phyloP scores from a whole-genome alignment of 345 rosid species.

The Physaria fendleri region DNA sequence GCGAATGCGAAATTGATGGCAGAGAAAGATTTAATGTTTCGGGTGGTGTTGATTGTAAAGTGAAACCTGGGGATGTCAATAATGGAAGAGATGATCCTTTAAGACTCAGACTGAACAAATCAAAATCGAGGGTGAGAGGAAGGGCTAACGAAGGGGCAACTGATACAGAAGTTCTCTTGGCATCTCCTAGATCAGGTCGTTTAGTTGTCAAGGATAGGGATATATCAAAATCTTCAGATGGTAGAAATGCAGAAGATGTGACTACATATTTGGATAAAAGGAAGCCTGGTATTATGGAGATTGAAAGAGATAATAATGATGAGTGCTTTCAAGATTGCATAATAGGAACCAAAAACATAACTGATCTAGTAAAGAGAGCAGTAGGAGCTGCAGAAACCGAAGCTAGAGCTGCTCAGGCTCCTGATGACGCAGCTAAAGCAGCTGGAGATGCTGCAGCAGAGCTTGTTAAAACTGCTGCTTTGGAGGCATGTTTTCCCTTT shows the following conservation, averaged over 20 bases:
- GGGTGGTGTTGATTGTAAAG: slow-evolving; percentile 44
- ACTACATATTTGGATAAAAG: slow-evolving; percentile 38
- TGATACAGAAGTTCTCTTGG: slow-evolving; percentile 59
- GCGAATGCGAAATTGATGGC: slow-evolving; percentile 41
- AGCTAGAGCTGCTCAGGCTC: slow-evolving; percentile 86
- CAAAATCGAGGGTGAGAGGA: slow-evolving; percentile 68
- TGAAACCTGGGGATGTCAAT: slow-evolving; percentile 61
- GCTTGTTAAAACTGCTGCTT: slow-evolving; percentile 86
- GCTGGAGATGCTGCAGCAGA: slow-evolving; percentile 96
- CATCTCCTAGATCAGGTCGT: too few relatives aligned
- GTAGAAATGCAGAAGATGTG: slow-evolving; percentile 45
- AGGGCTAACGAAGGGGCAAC: slow-evolving; percentile 48
- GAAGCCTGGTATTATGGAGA: slow-evolving; percentile 34
- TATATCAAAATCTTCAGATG: too few relatives aligned
- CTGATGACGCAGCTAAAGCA: slow-evolving; percentile 81
- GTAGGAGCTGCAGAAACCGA: slow-evolving; percentile 93
- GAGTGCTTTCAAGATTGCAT: slow-evolving; percentile 74
- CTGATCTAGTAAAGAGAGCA: slow-evolving; percentile 72
- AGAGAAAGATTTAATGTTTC: slow-evolving; percentile 41
- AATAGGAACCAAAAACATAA: slow-evolving; percentile 72
- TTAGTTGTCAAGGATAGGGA: too few relatives aligned
- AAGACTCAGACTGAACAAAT: slow-evolving; percentile 50
- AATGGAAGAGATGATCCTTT: slow-evolving; percentile 68
- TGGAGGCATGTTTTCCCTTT: slow-evolving; percentile 46
- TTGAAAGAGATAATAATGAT: slow-evolving; percentile 65